Percentiles rank a stretch among this genome's conserved stretches.
Evolutionary conservation across 2,329 filamentous ascomycete genomes (phyloP).

Genomic region (Nothophaeocryptopus gaeumannii): DNA sequence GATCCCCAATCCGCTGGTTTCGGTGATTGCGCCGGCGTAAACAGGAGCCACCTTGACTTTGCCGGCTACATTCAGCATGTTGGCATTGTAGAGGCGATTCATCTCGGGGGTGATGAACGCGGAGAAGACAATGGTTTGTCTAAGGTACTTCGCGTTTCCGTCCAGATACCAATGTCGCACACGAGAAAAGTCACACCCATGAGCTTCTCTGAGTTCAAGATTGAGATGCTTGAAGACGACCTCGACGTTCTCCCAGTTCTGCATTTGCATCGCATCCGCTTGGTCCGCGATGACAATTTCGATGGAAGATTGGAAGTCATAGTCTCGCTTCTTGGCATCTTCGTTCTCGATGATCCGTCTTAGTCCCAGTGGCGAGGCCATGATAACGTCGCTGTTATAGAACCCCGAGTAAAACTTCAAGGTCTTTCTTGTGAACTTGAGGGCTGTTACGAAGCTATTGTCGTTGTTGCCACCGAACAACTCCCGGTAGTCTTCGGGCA

Average conservation of each 20-base stretch:
- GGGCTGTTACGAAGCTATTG: slow-evolving; percentile 91
- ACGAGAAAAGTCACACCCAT: slow-evolving; percentile 90
- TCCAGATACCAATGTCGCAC: slow-evolving; percentile 93
- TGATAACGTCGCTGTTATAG: slow-evolving; percentile 92
- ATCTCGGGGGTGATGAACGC: slow-evolving; percentile 87
- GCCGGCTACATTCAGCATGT: slow-evolving; percentile 78
- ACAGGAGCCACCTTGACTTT: slow-evolving; percentile 67
- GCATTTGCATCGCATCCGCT: slow-evolving; percentile 89
- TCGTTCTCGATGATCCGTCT: slow-evolving; percentile 83
- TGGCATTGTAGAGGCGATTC: slow-evolving; percentile 70
- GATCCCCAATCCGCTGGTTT: slow-evolving; percentile 57
- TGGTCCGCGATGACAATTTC: slow-evolving; percentile 90
- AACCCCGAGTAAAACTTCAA: slow-evolving; percentile 94
- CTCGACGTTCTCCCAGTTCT: slow-evolving; percentile 96
- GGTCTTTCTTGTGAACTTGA: slow-evolving; percentile 96
- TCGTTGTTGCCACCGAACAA: slow-evolving; percentile 94
- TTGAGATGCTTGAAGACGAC: slow-evolving; percentile 91
- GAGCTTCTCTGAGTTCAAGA: slow-evolving; percentile 72
- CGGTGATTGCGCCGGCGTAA: slow-evolving; percentile 64
- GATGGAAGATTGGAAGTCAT: slow-evolving; percentile 90
- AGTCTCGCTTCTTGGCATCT: slow-evolving; percentile 69
- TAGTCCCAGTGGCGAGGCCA: slow-evolving; percentile 85
- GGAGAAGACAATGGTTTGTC: slow-evolving; percentile 80
- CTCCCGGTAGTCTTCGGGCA: slow-evolving; percentile 81
- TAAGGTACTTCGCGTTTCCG: slow-evolving; percentile 71